These are phyloP conservation scores for Colletotrichum sansevieriae DNA, from an alignment of 2,329 filamentous ascomycete species.

Conservation along the genomic window DNA sequence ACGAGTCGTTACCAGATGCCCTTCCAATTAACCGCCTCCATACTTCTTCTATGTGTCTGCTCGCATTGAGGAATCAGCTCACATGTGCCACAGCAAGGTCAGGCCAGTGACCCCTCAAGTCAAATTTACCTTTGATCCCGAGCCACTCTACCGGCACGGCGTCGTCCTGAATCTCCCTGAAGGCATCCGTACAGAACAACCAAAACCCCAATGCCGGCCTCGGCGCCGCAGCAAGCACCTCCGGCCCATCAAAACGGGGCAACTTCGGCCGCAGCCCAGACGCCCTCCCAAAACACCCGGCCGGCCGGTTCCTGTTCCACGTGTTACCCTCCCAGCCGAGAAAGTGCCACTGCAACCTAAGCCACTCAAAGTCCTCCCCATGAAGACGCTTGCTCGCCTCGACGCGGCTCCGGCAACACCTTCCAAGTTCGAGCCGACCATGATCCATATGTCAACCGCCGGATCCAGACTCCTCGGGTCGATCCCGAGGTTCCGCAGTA, in stretches of 20 bases:
- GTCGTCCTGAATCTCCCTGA: conserved; percentile 5
- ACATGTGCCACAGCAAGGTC: conserved; percentile 27
- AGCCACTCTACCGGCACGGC: neutral
- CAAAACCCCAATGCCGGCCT: conserved; percentile 36
- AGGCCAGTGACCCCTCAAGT: conserved; percentile 20
- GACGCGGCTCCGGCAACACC: conserved; percentile 1
- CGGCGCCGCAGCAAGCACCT: conserved; percentile 26
- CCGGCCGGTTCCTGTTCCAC: conserved; percentile 3
- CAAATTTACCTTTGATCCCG: neutral
- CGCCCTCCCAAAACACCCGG: conserved; percentile 24
- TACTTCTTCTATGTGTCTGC: neutral
- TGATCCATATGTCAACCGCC: conserved; percentile 21
- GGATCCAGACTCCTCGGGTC: conserved; percentile 8
- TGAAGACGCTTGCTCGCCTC: conserved; percentile 19
- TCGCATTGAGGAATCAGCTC: neutral
- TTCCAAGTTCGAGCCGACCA: conserved; percentile 12
- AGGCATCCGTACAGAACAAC: conserved; percentile 24
- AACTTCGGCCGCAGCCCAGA: conserved; percentile 1
- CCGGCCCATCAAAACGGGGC: conserved; percentile 18
- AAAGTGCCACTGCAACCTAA: conserved; percentile 32
- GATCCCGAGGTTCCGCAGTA: conserved; percentile 10
- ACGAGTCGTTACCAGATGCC: neutral
- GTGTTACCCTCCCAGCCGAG: conserved; percentile 25
- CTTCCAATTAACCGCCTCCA: neutral
- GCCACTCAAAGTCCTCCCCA: conserved; percentile 34